Conservation (phyloP, 192 early-diverging fungal species). For the Geranomyces variabilis region DNA sequence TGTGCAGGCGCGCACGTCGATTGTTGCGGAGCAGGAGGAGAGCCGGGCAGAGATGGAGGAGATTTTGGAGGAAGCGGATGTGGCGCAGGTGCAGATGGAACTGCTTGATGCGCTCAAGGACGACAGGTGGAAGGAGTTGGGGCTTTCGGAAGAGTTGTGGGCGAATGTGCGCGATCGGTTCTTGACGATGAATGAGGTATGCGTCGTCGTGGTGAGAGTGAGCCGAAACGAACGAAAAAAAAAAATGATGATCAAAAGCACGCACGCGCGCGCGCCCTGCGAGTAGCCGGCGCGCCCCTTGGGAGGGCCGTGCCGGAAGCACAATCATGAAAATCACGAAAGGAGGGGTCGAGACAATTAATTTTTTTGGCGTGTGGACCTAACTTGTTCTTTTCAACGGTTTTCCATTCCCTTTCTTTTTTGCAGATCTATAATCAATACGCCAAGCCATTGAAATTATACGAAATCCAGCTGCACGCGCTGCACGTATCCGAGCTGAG, state of each 20-base stretch:
- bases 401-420: neutral
- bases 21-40: neutral
- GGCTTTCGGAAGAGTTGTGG: neutral
- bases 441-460: slow-evolving; percentile 30
- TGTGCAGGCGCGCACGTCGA: slow-evolving; percentile 18
- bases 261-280: too few relatives aligned
- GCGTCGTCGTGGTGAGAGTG: neutral
- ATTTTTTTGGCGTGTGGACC: too few relatives aligned
- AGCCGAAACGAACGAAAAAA: too few relatives aligned
- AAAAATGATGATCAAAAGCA: too few relatives aligned
- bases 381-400: too few relatives aligned
- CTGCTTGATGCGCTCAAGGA: neutral
- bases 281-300: too few relatives aligned
- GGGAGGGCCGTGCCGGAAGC: too few relatives aligned
- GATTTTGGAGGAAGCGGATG: slow-evolving; percentile 17
- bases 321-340: too few relatives aligned
- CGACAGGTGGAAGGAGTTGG: neutral
- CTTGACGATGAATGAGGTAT: slow-evolving; percentile 19
- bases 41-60: slow-evolving; percentile 7
- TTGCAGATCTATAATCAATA: slow-evolving; percentile 27
- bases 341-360: too few relatives aligned
- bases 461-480: slow-evolving; percentile 33
- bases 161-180: neutral
- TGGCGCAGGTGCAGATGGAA: slow-evolving; percentile 19
- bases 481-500: slow-evolving; percentile 28